These are phyloP conservation scores for Plasmodium coatneyi DNA, from an alignment of 169 alveolate genomes.

Conservation along the genomic window DNA sequence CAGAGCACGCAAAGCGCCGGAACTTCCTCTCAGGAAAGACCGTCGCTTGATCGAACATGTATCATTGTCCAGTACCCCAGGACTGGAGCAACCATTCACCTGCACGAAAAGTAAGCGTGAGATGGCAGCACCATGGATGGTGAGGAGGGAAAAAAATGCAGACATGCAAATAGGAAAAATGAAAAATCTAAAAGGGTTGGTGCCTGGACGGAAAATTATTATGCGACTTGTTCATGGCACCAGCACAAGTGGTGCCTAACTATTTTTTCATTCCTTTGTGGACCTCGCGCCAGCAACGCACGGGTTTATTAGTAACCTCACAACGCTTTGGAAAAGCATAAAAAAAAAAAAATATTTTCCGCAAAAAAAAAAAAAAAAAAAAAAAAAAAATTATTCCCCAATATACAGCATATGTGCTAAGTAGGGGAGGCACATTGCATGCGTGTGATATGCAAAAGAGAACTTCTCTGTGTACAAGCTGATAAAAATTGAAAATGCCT, in stretches of 20 bases:
- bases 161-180: not conserved
- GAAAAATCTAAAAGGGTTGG: not conserved
- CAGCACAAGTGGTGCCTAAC: not conserved
- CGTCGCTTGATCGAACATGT: not conserved
- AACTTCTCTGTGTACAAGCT: not conserved
- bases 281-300: not conserved
- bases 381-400: not conserved
- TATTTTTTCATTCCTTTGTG: not conserved
- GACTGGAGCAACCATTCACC: not conserved
- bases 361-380: not conserved
- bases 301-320: not conserved
- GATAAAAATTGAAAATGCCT: conserved; percentile 12
- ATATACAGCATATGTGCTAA: not conserved
- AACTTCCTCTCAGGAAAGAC: not conserved
- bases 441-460: not conserved
- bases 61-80: not conserved
- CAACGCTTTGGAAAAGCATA: not conserved
- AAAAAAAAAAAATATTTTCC: not conserved
- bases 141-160: not conserved
- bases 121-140: not conserved
- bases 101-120: not conserved
- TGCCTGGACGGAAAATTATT: not conserved
- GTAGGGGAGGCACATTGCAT: not conserved
- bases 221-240: not conserved
- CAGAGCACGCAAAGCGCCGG: not conserved